phyloP scores from a whole-genome alignment of 495 filamentous ascomycete genomes.

The Xylaria sp. region DNA sequence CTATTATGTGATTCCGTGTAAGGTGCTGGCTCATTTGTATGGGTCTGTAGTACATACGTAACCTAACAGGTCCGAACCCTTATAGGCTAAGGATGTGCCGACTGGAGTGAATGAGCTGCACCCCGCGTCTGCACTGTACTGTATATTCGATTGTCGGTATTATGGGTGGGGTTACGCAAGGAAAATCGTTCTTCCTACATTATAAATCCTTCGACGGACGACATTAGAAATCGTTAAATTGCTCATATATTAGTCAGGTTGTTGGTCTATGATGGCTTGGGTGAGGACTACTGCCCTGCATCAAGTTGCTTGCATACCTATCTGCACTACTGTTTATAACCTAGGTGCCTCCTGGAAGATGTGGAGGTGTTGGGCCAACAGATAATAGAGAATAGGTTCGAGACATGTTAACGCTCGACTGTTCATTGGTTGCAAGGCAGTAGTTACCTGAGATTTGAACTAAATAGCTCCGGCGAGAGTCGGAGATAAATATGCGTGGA shows the following conservation, averaged over 20 bases:
- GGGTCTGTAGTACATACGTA: too few species aligned
- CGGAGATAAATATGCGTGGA: too few species aligned
- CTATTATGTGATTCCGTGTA: neutral
- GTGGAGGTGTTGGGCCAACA: too few species aligned
- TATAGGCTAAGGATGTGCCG: neutral
- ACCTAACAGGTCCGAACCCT: neutral
- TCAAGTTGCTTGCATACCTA: conserved; percentile 5
- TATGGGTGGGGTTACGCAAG: neutral
- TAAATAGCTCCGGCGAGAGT: too few species aligned
- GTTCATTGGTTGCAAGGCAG: too few species aligned
- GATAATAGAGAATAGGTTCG: too few species aligned
- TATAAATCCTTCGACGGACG: neutral
- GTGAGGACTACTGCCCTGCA: neutral
- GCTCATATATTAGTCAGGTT: neutral
- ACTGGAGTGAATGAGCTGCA: neutral
- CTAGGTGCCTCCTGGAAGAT: neutral
- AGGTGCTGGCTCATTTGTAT: neutral
- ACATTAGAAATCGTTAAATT: neutral
- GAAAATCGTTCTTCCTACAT: neutral
- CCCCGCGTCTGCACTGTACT: neutral
- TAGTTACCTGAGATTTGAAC: too few species aligned
- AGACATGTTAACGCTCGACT: too few species aligned
- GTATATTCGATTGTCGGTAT: neutral
- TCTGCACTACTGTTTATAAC: conserved; percentile 1
- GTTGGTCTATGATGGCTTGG: neutral